Conservation (phyloP, 768 basidiomycete genomes). For the Trametes meyenii region DNA sequence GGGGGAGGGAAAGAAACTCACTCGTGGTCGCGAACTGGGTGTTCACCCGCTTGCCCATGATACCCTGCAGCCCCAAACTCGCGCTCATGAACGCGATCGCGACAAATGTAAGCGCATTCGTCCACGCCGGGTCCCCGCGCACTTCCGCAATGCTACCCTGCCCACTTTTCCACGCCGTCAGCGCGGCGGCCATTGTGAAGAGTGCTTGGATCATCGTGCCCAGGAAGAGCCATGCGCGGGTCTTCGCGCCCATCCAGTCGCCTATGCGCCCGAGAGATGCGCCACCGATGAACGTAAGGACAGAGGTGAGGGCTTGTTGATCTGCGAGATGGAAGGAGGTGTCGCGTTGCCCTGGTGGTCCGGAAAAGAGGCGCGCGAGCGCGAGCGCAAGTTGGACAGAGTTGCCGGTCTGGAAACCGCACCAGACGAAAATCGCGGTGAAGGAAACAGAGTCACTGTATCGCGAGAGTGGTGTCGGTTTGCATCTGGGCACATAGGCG, state of each 20-base stretch:
- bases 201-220: slow-evolving; percentile 77
- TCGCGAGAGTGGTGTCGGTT: background rate
- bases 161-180: slow-evolving; percentile 72
- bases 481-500: background rate
- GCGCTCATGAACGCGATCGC: slow-evolving; percentile 81
- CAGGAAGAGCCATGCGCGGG: slow-evolving; percentile 71
- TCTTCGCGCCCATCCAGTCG: slow-evolving; percentile 75
- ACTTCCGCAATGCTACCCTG: slow-evolving; percentile 54
- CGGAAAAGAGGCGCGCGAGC: slow-evolving; percentile 76
- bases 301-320: slow-evolving; percentile 80
- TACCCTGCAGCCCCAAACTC: slow-evolving; percentile 81
- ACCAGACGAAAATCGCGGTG: slow-evolving; percentile 82
- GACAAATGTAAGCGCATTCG: slow-evolving; percentile 63
- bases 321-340: slow-evolving; percentile 76
- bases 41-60: slow-evolving; percentile 79
- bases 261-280: slow-evolving; percentile 83
- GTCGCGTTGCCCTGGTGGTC: slow-evolving; percentile 49
- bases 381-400: slow-evolving; percentile 78
- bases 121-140: slow-evolving; percentile 73
- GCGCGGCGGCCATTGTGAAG: slow-evolving; percentile 72
- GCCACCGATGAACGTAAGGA: slow-evolving; percentile 75
- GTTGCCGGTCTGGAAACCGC: slow-evolving; percentile 84
- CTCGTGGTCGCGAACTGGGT: slow-evolving; percentile 80
- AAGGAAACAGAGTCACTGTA: slow-evolving; percentile 71
- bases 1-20: slow-evolving; percentile 37